Evolutionary conservation across 2,329 filamentous ascomycete genomes (phyloP).

Genomic region (Trichoderma sp.): DNA sequence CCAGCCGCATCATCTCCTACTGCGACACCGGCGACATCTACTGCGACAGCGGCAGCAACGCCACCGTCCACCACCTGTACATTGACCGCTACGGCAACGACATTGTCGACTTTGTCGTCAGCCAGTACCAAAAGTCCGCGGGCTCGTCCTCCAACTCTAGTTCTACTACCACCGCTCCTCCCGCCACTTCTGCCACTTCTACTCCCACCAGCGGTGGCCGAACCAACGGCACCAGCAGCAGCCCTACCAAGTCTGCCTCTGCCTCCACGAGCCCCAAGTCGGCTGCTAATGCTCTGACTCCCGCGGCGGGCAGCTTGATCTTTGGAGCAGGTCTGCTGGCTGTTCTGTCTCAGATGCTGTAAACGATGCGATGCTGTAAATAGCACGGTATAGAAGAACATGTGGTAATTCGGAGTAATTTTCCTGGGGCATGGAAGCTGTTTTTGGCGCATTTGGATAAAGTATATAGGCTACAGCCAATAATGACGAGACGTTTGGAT

Average conservation of each 20-base stretch:
- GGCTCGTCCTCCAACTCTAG: conserved; percentile 8
- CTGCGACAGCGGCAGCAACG: conserved; percentile 43
- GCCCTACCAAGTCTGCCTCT: not conserved
- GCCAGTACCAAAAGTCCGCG: conserved; percentile 37
- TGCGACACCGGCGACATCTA: conserved; percentile 49
- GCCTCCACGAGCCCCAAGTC: conserved; percentile 3
- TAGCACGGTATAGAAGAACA: not conserved
- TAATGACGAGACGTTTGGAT: conserved; percentile 16
- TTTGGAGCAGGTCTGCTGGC: conserved; percentile 21
- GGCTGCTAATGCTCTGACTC: conserved; percentile 11
- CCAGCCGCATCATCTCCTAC: conserved; percentile 45
- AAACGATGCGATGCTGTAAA: not conserved
- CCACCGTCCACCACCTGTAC: conserved; percentile 43
- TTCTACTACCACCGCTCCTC: conserved; percentile 15
- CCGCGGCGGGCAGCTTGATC: conserved; percentile 21
- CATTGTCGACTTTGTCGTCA: conserved; percentile 43
- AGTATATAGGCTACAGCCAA: not conserved
- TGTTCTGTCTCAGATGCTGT: conserved; percentile 24
- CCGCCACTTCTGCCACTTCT: conserved; percentile 9
- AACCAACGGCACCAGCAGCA: not conserved
- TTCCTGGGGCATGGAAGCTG: not conserved
- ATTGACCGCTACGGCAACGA: conserved; percentile 42
- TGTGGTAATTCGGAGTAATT: not conserved
- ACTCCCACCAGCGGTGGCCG: conserved; percentile 6
- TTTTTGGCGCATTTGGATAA: not conserved